Evolutionary conservation across 805 yeast genomes (phyloP), one percentile per base, ranked within the genome.

Genomic region (Monosporozyma aerobia): DNA sequence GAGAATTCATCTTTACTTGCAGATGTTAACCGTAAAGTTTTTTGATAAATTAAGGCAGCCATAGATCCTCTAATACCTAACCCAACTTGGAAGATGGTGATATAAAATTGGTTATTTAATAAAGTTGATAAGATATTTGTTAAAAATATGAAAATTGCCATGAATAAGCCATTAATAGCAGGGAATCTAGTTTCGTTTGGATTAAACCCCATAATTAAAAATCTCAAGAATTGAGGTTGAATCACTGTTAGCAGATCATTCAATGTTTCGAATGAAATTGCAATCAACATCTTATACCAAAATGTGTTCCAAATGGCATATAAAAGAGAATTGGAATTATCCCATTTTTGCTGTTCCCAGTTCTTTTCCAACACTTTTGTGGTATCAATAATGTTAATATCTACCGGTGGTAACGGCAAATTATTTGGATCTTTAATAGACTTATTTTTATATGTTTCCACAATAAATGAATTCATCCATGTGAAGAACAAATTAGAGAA

Each of bases 61-160:
- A 90, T 69, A 0, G 89, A 78, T 2, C 89, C 76, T 59, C 82
- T 82, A 41, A 82, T 73, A 43, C 82, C 79, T 67, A 86, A 73
- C 13, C 87, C 87, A 3, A 85, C 77, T 57, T 80, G 81, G 51
- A 73, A 74, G 22, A 81, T 77, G 35, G 71, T 71, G 47, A 81
- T 73, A 56, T 82, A 79, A 63, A 83, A 86, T 65, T 85, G 87
- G 65, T 87, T 92, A 57, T 77, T 77, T 16, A 85, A 68, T 2
- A 77, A 72, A 0, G 94, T 83, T 51, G 83, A 81, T 2, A 78
- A 25, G 10, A 88, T 62, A 0, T 89, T 81, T 5, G 80, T 76
- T 3, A 71, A 53, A 62, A 89, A 85, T 81, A 90, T 80, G 3
- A 77, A 75, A 13, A 78, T 32, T 0, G 92, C 82, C 51, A 89